These are phyloP conservation scores for Aureobasidium zeae DNA, from an alignment of 2,329 filamentous ascomycete genomes.

Conservation along the genomic window DNA sequence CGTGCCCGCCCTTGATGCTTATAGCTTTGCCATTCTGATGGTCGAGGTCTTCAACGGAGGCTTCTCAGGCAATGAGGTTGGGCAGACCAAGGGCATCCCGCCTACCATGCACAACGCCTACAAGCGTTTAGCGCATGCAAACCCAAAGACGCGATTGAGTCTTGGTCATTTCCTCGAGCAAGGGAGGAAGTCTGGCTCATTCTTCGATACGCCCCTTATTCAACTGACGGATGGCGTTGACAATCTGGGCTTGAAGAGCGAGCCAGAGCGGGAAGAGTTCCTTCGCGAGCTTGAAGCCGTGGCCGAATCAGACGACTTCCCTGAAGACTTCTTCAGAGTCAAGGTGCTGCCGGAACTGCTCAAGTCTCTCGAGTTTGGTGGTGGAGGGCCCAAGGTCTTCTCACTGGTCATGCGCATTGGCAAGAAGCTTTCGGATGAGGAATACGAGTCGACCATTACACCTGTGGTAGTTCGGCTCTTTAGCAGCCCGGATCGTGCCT, in stretches of 20 bases:
- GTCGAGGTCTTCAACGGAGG: conserved; percentile 88
- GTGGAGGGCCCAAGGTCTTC: conserved; percentile 86
- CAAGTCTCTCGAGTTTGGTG: conserved; percentile 98
- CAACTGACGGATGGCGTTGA: conserved; percentile 89
- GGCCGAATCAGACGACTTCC: conserved; percentile 70
- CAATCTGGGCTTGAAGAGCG: conserved; percentile 78
- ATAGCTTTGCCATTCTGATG: conserved; percentile 72
- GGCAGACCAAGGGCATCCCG: conserved; percentile 78
- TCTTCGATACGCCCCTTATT: conserved; percentile 89
- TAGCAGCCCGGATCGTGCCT: conserved; percentile 79
- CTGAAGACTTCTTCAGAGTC: conserved; percentile 96
- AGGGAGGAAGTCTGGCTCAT: conserved; percentile 68
- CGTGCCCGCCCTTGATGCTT: conserved; percentile 74
- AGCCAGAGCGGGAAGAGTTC: conserved; percentile 75
- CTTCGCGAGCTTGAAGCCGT: conserved; percentile 74
- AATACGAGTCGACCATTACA: conserved; percentile 75
- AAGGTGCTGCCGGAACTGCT: conserved; percentile 90
- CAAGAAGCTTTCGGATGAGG: conserved; percentile 74
- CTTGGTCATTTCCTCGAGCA: conserved; percentile 83
- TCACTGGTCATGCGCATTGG: conserved; percentile 83
- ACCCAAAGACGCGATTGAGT: conserved; percentile 79
- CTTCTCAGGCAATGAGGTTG: conserved; percentile 64
- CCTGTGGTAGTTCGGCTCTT: conserved; percentile 85
- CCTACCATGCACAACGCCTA: conserved; percentile 85
- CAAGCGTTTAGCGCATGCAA: conserved; percentile 77